Evolutionary conservation across 2,329 filamentous ascomycete genomes (phyloP), one percentile per base, ranked within the genome.

Genomic region (Calonectria montana): DNA sequence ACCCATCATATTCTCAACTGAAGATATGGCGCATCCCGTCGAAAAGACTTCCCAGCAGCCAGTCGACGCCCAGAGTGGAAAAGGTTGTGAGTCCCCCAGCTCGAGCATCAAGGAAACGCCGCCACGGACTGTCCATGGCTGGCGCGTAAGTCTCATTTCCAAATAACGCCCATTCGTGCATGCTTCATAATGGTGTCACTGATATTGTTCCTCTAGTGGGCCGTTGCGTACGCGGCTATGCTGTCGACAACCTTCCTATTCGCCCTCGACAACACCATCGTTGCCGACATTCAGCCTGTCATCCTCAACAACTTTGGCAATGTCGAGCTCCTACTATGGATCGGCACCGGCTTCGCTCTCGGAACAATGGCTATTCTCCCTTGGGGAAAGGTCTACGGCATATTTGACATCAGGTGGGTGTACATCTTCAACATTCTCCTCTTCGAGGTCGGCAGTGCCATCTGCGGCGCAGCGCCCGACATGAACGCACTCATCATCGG

Each of bases 401-500:
- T 79, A 37, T 80, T 75, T 31, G 64, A 74, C 25, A 72, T 81
- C 67, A 80, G 78, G 55, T 4, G 21, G 8, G 62, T 79, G 18
- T 76, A 75, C 47, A 50, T 78, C 25, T 59, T 48, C 37, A 72
- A 71, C 4, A 70, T 80, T 3, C 5, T 78, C 1, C 23, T 78
- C 23, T 80, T 80, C 37, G 77, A 79, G 62, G 35, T 80, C 16
- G 82, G 82, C 16, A 80, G 77, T 8, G 72, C 69, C 12, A 73
- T 84, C 2, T 86, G 84, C 67, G 84, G 85, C 27, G 84, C 78
- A 0, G 84, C 84, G 6, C 82, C 82, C 0, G 82, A 67, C 13
- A 85, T 86, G 80, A 77, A 84, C 72, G 82, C 82, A 29, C 73
- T 88, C n/a, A 88, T 88, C 61, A 73, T 86, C n/a, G 85, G 85